Conservation (phyloP, 805 yeast genomes). For the Ogataea methylovora region DNA sequence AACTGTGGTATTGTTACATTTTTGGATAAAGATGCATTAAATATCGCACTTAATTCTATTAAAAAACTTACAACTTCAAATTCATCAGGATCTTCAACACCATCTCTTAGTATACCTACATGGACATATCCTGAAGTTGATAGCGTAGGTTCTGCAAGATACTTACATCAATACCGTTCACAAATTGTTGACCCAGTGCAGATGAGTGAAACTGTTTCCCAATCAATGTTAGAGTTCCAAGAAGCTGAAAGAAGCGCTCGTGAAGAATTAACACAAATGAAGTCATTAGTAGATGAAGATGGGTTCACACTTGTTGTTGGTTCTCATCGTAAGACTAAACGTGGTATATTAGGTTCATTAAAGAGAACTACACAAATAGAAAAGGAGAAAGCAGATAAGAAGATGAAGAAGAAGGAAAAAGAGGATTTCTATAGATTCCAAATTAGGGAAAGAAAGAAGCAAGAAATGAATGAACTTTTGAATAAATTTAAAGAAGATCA, state of each 20-base stretch:
- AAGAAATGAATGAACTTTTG: slow-evolving; percentile 82
- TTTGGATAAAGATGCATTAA: slow-evolving; percentile 61
- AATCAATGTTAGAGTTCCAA: slow-evolving; percentile 60
- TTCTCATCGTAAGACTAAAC: slow-evolving; percentile 73
- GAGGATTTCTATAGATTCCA: slow-evolving; percentile 94
- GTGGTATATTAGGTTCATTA: slow-evolving; percentile 53
- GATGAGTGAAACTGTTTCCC: slow-evolving; percentile 50
- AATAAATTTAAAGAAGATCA: slow-evolving; percentile 86
- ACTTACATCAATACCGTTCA: slow-evolving; percentile 30
- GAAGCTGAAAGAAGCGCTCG: slow-evolving; percentile 56
- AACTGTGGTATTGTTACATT: slow-evolving; percentile 69
- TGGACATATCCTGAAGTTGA: slow-evolving; percentile 31
- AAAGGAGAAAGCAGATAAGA: slow-evolving; percentile 31
- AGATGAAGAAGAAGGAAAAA: slow-evolving; percentile 68
- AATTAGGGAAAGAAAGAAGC: slow-evolving; percentile 86
- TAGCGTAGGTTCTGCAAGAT: slow-evolving; percentile 30
- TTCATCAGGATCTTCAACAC: too few species aligned
- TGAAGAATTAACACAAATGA: slow-evolving; percentile 47
- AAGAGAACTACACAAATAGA: slow-evolving; percentile 21
- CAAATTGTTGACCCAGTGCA: slow-evolving; percentile 40
- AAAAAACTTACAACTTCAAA: slow-evolving; percentile 34
- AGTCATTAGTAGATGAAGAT: slow-evolving; percentile 76
- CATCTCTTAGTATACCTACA: slow-evolving; percentile 22
- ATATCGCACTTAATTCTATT: slow-evolving; percentile 57
- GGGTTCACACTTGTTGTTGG: slow-evolving; percentile 92